These are phyloP conservation scores for Trichoderma koningii DNA, from an alignment of 2,329 filamentous ascomycete species.

Conservation along the genomic window DNA sequence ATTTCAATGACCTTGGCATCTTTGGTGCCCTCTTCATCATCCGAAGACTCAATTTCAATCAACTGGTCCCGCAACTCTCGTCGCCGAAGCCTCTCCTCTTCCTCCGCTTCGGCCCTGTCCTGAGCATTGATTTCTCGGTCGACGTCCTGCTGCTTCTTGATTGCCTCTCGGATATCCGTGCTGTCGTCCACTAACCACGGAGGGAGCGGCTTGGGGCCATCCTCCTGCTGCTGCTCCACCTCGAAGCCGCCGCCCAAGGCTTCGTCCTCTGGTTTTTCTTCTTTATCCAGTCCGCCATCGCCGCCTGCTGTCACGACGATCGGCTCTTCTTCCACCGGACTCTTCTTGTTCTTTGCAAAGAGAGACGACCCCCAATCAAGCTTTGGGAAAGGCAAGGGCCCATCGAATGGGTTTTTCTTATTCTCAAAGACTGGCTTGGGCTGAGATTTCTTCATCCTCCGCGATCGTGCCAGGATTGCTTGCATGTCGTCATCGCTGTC, in stretches of 20 bases:
- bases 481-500: slow-evolving; percentile 82
- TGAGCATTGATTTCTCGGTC: slow-evolving; percentile 66
- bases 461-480: slow-evolving; percentile 71
- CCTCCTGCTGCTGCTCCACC: slow-evolving; percentile 47
- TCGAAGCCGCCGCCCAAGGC: slow-evolving; percentile 68
- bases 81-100: slow-evolving; percentile 54
- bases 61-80: slow-evolving; percentile 51
- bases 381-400: slow-evolving; percentile 89
- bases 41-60: slow-evolving; percentile 65
- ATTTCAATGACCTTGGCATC: slow-evolving; percentile 61
- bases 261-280: slow-evolving; percentile 47
- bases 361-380: slow-evolving; percentile 68
- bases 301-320: slow-evolving; percentile 24
- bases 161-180: slow-evolving; percentile 65
- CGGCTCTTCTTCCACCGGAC: slow-evolving; percentile 32
- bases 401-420: slow-evolving; percentile 67
- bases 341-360: slow-evolving; percentile 48
- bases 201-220: slow-evolving; percentile 63
- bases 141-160: slow-evolving; percentile 59
- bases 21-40: slow-evolving; percentile 57
- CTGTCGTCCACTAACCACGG: slow-evolving; percentile 73
- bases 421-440: slow-evolving; percentile 49
- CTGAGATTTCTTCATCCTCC: slow-evolving; percentile 55
- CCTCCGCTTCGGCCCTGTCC: slow-evolving; percentile 58
- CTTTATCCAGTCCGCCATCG: slow-evolving; percentile 31